These are phyloP conservation scores for Penicillium sclerotigenum DNA, from an alignment of 2,329 filamentous ascomycete genomes.

Conservation along the genomic window DNA sequence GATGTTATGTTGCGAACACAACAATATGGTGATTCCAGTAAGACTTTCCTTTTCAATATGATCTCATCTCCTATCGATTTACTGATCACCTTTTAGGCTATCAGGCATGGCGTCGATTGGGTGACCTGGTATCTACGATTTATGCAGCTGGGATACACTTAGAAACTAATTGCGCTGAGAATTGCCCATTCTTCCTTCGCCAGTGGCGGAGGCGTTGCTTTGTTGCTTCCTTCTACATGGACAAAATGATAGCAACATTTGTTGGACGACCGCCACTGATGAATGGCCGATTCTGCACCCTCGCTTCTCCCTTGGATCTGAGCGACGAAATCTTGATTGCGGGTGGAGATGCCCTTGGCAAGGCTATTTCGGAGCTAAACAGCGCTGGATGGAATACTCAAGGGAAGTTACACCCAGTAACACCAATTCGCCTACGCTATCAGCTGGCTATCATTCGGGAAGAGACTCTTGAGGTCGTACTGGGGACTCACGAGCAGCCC, in stretches of 20 bases:
- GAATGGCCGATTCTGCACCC: slow-evolving; percentile 42
- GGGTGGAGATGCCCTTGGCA: slow-evolving; percentile 24
- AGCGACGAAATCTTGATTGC: slow-evolving; percentile 28
- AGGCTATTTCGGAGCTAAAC: slow-evolving; percentile 28
- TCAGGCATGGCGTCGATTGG: slow-evolving; percentile 47
- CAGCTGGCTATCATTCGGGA: slow-evolving; percentile 29
- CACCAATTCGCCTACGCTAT: slow-evolving; percentile 27
- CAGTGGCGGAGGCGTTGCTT: slow-evolving; percentile 44
- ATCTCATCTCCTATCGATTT: not conserved
- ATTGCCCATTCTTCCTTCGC: slow-evolving; percentile 40
- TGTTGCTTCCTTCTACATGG: slow-evolving; percentile 45
- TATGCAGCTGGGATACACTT: slow-evolving; percentile 51
- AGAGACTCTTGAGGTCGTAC: slow-evolving; percentile 32
- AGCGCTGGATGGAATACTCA: slow-evolving; percentile 29
- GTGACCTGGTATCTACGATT: slow-evolving; percentile 47
- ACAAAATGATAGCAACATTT: slow-evolving; percentile 50
- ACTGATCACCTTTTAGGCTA: slow-evolving; percentile 36
- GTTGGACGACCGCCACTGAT: slow-evolving; percentile 51
- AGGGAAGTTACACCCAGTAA: slow-evolving; percentile 18
- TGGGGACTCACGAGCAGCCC: slow-evolving; percentile 24
- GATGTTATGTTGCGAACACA: slow-evolving; percentile 34
- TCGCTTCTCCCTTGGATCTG: slow-evolving; percentile 37
- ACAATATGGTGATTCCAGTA: slow-evolving; percentile 37
- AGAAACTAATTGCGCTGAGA: slow-evolving; percentile 29
- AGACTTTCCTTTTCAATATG: slow-evolving; percentile 28